Evolutionary conservation across 495 filamentous ascomycete species (phyloP), one percentile per base, ranked within the genome.

Genomic region (Podospora didyma): DNA sequence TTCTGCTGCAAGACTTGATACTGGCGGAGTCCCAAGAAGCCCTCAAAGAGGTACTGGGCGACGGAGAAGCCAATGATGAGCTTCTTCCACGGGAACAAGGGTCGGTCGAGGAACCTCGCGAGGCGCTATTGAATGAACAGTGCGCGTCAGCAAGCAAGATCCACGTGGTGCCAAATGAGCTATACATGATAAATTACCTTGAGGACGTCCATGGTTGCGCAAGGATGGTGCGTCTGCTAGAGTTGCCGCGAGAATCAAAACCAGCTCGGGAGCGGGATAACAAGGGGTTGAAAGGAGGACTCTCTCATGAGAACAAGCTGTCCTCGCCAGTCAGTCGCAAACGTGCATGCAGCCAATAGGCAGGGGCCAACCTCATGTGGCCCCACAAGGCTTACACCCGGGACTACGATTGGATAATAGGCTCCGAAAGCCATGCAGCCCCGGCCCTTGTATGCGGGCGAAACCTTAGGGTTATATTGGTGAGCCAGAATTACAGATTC

Each of bases 11-110:
- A 80, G 44, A 96, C 85, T 45, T 82, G 79, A 66, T 96, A 96
- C 67, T 98, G 94, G 22, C 95, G 89, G 45, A 88, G 73, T 17
- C 88, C 89, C 3, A 98, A 81, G 68, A 90, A 87, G 50, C 85
- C 84, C 66, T 97, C 94, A 61, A 98, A 86, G 46, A 89, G 67
- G 68, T 87, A 97, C 68, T 98, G 91, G 46, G 84, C 88, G 57
- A 96, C 59, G 11, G 91, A 92, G 75, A 98, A 97, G 53, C 90
- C 89, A 54, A 97, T 83, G 63, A 98, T 90, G 56, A 98, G 84
- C 67, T 82, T 86, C 86, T 97, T 98, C 94, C 94, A 98, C 51
- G 95, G 93, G 76, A 97, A 94, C 61, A 87, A 76, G 51, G 94
- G 93, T 62, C 89, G 85, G 79, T 98, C 95, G 47, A 97, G 86